Evolutionary conservation across 2,329 filamentous ascomycete genomes (phyloP), one percentile per base, ranked within the genome.

Genomic region (Dactylellina parvicollis): DNA sequence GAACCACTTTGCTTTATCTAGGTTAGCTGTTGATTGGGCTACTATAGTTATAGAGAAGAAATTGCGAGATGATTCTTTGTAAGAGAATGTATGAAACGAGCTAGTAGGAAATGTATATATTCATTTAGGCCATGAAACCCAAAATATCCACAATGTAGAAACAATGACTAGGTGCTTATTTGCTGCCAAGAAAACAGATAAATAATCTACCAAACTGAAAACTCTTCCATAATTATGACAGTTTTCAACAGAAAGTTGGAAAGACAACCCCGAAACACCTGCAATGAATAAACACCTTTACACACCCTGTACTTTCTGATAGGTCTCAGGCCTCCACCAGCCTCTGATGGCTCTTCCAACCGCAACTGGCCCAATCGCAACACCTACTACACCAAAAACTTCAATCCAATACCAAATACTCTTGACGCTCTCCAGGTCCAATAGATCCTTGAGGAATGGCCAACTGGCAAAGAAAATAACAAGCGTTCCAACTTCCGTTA

Each of bases 401-500:
- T 73, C 60, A 26, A 36, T 16, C 69, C 69, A 73, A 50, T 73
- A 73, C 69, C 69, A 73, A 60, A 61, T 24, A 59, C 60, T 73
- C 60, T 73, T 73, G 1, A 66, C 69, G 24, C 69, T 73, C 8
- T 60, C 60, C 38, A 73, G 52, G 55, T 73, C 69, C 40, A 73
- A 60, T 36, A 73, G 44, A 44, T 73, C 69, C 10, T 50, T 60
- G 12, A 73, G 46, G 16, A 73, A 10, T 16, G 60, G 60, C 69
- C 69, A 73, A 22, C 69, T 73, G 1, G 69, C 69, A 30, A 73
- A 64, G 52, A 55, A 69, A 16, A 70, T 34, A 44, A 90, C 80
- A 46, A 91, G 89, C 0, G 95, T 99, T 12, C 92, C 93, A 4
- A 96, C 79, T 73, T 98, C 90, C 76, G 86, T 89, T 56, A 91